Evolutionary conservation across 2,329 filamentous ascomycete species (phyloP), one percentile per base, ranked within the genome.

Genomic region (Pyrenophora seminiperda): DNA sequence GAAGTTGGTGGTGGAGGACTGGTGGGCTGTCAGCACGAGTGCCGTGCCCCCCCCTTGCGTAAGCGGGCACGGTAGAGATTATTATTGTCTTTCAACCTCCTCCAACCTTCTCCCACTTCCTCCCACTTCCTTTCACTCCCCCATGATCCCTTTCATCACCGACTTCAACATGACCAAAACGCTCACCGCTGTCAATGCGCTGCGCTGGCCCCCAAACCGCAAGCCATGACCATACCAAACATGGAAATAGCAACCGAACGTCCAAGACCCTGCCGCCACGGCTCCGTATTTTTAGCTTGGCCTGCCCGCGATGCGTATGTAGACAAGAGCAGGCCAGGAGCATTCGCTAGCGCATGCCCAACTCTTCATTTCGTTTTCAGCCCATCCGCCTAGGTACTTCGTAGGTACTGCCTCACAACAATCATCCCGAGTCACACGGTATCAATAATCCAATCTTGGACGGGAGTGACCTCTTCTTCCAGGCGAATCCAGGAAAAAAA

Each of bases 251-350:
- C 45, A 59, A 34, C 38, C 43, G 50, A 58, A 36, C 32, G 29
- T 46, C 43, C 24, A 50, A 47, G 30, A 31, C 31, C 18, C 20
- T 54, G 54, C 44, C 46, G 42, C 51, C 42, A 38, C 24, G 32
- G 34, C 44, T 44, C 42, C 44, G 53, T 55, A 56, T 61, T 52
- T 54, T 54, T 59, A 58, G 56, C 54, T 50, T 47, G 43, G 33
- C 49, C 50, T 39, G 42, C 41, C 44, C 41, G 18, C 52, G 19
- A 40, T 31, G 7, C n/a, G 18, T 34, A 31, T 11, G 18, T 34
- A 31, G 24, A 13, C 17, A 29, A 24, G 22, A 24, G 17, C 7
- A 18, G 27, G 27, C 27, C 17, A 32, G 29, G 39, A 14, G 27
- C 29, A 27, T 20, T 7, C 31, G 29, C 33, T 41, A 7, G 47